Conservation (phyloP, 2,329 filamentous ascomycete genomes). For the Davidsoniella australis region DNA sequence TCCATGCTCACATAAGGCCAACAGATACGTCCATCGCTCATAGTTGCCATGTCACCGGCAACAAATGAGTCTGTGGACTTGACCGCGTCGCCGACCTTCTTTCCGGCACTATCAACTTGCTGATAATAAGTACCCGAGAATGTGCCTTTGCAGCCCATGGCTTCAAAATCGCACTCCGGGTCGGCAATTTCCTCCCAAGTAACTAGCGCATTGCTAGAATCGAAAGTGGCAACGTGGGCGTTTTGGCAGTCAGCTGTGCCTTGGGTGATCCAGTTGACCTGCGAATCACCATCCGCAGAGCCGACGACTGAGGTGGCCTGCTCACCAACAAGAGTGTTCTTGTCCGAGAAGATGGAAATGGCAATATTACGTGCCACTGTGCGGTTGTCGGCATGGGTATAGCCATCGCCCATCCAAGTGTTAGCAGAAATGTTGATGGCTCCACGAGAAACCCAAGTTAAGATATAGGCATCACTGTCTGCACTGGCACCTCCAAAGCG, state of each 20-base stretch:
- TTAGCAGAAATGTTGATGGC: conserved; percentile 36
- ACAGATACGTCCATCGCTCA: conserved; percentile 40
- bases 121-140: conserved; percentile 44
- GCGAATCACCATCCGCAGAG: conserved; percentile 33
- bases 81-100: conserved; percentile 33
- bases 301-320: conserved; percentile 38
- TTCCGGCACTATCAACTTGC: conserved; percentile 32
- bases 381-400: conserved; percentile 33
- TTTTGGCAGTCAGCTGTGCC: conserved; percentile 37
- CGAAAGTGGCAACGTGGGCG: conserved; percentile 39
- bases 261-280: conserved; percentile 42
- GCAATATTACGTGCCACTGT: conserved; percentile 43
- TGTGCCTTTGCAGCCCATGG: conserved; percentile 41
- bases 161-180: conserved; percentile 36
- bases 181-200: conserved; percentile 43
- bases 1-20: conserved; percentile 43
- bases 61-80: conserved; percentile 37
- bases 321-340: conserved; percentile 35
- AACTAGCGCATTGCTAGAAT: conserved; percentile 33
- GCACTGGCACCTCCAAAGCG: conserved; percentile 28
- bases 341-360: conserved; percentile 38
- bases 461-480: conserved; percentile 32
- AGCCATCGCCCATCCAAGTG: conserved; percentile 39
- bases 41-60: conserved; percentile 44
- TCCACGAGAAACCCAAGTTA: conserved; percentile 45